phyloP scores from a whole-genome alignment of 495 filamentous ascomycete genomes.

The Penicillium coffeae region DNA sequence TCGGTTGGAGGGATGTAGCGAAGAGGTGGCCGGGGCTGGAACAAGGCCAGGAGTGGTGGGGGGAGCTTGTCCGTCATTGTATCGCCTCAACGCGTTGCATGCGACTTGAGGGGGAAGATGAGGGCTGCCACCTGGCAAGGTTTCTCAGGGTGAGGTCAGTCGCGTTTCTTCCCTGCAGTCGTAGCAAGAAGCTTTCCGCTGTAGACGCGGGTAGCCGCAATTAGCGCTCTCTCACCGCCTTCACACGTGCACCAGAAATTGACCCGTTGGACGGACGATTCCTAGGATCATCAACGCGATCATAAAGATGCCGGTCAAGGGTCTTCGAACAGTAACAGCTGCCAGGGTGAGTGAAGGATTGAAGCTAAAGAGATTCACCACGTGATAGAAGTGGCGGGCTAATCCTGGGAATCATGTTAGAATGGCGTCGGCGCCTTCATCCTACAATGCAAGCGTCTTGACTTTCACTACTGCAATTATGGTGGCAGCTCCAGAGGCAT shows the following conservation, averaged over 20 bases:
- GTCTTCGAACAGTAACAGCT: conserved; percentile 41
- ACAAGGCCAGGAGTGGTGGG: conserved; percentile 86
- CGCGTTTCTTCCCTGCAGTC: conserved; percentile 17
- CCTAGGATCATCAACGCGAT: conserved; percentile 3
- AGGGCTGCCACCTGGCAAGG: conserved; percentile 12
- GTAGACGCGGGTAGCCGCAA: conserved; percentile 11
- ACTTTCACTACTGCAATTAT: conserved; percentile 96
- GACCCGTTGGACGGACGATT: conserved; percentile 2
- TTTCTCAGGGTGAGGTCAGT: conserved; percentile 17
- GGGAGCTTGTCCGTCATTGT: conserved; percentile 94
- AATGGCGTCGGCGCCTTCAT: conserved; percentile 98
- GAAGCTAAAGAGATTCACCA: neutral
- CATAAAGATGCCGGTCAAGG: conserved; percentile 65
- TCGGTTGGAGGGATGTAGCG: conserved; percentile 84
- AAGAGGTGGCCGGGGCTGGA: conserved; percentile 86
- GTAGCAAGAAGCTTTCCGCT: conserved; percentile 11
- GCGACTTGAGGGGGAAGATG: conserved; percentile 4
- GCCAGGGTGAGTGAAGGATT: conserved; percentile 32
- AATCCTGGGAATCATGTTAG: conserved; percentile 34
- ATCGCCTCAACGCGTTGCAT: conserved; percentile 7
- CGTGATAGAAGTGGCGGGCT: neutral
- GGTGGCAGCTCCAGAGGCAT: conserved; percentile 88
- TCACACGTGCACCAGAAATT: conserved; percentile 27
- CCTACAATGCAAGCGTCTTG: conserved; percentile 90
- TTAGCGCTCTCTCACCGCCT: conserved; percentile 19